Evolutionary conservation across 2,329 filamentous ascomycete genomes (phyloP), one percentile per base, ranked within the genome.

Genomic region (Hypoxylon sp.): DNA sequence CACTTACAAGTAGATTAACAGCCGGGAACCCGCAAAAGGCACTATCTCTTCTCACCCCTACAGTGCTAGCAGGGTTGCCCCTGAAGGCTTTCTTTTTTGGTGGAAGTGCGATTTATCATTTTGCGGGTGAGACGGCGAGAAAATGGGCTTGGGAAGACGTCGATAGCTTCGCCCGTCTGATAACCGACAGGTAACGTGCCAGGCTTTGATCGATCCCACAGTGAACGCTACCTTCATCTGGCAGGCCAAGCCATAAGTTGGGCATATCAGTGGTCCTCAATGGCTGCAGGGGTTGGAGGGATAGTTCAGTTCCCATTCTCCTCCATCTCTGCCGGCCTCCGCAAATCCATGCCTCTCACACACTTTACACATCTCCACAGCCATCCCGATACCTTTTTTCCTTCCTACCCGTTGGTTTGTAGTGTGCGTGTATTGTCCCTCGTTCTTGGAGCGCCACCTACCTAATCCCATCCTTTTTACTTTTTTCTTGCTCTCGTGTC

Each of bases 341-440:
- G 50, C 54, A 54, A 35, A 46, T 47, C 32, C 25, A 40, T 11
- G 31, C 17, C 30, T 31, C 20, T 35, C 43, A 42, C 38, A 43
- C 25, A 42, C 45, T 54, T 57, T 34, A 43, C 25, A 42, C 45
- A 51, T 57, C 57, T 60, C 54, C 54, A 60, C 54, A 51, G 27
- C 50, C 57, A 27, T 43, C 31, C 42, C 31, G 19, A 50, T 51
- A 48, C 30, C 38, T 51, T 50, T 50, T 36, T 48, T 51, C 17
- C 50, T 50, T 42, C 17, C 12, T 20, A 19, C 36, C 36, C 44
- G 38, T 59, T 51, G 36, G 36, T 43, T 15, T 40, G 27, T 26
- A 26, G 13, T 11, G 11, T 42, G 7, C 32, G 17, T 42, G 35
- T 37, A 37, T 46, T 36, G 46, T 54, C 5, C 31, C 19, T 51